A percentile compares a stretch with the other conserved stretches of the same genome.
Evolutionary conservation across 805 yeast species (phyloP).

Genomic region (Metschnikowia rubicola): DNA sequence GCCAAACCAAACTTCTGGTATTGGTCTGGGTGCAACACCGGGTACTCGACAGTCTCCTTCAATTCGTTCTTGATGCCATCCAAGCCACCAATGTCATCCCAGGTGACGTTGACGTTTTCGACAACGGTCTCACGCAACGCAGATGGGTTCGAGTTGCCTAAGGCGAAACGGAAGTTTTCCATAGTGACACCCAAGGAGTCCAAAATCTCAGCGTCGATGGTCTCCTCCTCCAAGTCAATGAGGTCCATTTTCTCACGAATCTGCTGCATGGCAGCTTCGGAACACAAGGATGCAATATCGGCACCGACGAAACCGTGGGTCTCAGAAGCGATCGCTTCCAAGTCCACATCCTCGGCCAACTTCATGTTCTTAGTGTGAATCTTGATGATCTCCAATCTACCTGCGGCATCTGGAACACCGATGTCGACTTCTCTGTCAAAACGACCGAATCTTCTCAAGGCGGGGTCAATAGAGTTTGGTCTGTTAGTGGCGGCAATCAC

Average conservation of each 20-base stretch:
- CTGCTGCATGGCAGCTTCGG: conserved; percentile 99
- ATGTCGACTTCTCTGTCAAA: conserved; percentile 85
- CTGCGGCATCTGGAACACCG: conserved; percentile 96
- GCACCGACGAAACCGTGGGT: conserved; percentile 99
- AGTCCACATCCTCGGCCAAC: conserved; percentile 88
- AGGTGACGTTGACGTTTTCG: conserved; percentile 95
- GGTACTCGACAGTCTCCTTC: conserved; percentile 98
- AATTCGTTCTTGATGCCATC: conserved; percentile 95
- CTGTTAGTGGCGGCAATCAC: conserved; percentile 97
- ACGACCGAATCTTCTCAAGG: conserved; percentile 80
- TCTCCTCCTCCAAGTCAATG: conserved; percentile 92
- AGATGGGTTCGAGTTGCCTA: conserved; percentile 97
- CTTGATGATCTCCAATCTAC: conserved; percentile 93
- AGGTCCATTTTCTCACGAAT: conserved; percentile 99
- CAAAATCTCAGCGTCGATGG: conserved; percentile 94
- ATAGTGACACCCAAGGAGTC: conserved; percentile 96
- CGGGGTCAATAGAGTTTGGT: conserved; percentile 84
- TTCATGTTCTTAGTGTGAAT: conserved; percentile 99
- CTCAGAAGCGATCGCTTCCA: conserved; percentile 93
- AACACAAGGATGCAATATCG: conserved; percentile 95
- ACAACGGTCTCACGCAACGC: conserved; percentile 99
- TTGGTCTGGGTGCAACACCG: conserved; percentile 98
- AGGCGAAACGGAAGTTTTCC: conserved; percentile 97
- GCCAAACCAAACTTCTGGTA: conserved; percentile 96
- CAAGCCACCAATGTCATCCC: conserved; percentile 99